Percentiles rank a stretch among this genome's conserved stretches.
phyloP scores from a whole-genome alignment of 805 yeast genomes.

The Torulaspora gathmanii region DNA sequence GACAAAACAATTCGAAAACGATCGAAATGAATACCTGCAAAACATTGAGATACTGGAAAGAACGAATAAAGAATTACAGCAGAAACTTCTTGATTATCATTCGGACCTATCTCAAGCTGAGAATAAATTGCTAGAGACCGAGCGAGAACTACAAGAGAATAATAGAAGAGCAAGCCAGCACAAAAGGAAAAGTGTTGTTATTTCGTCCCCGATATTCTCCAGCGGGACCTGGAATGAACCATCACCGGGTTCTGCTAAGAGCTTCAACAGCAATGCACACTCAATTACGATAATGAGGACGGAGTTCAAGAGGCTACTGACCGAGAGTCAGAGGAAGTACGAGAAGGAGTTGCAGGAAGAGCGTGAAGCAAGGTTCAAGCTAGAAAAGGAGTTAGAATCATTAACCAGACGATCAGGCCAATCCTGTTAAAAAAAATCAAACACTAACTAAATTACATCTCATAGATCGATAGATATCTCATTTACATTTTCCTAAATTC shows the following conservation, averaged over 20 bases:
- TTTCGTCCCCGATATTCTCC: conserved; percentile 35
- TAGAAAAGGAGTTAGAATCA: conserved; percentile 40
- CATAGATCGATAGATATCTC: neutral
- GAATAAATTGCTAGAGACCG: conserved; percentile 35
- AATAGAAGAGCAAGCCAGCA: conserved; percentile 26
- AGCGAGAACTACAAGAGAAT: conserved; percentile 34
- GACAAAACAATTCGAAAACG: conserved; percentile 63
- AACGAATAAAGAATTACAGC: conserved; percentile 49
- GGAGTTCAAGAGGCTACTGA: conserved; percentile 63
- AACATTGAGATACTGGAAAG: conserved; percentile 50
- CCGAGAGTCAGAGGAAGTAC: conserved; percentile 56
- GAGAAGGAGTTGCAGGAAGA: conserved; percentile 57
- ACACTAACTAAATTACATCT: conserved; percentile 4
- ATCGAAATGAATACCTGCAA: conserved; percentile 51
- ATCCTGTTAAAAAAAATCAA: neutral
- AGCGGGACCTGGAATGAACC: conserved; percentile 14
- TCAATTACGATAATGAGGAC: conserved; percentile 55
- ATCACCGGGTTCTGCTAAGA: conserved; percentile 15
- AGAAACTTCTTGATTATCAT: conserved; percentile 42
- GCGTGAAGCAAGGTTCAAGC: conserved; percentile 45
- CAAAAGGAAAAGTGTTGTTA: conserved; percentile 39
- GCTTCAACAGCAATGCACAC: conserved; percentile 27
- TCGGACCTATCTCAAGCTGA: conserved; percentile 38
- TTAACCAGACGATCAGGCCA: conserved; percentile 3
- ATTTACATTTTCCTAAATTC: conserved; percentile 76